Evolutionary conservation across 2,329 filamentous ascomycete genomes (phyloP), one percentile per base, ranked within the genome.

Genomic region (Alternaria sp.): DNA sequence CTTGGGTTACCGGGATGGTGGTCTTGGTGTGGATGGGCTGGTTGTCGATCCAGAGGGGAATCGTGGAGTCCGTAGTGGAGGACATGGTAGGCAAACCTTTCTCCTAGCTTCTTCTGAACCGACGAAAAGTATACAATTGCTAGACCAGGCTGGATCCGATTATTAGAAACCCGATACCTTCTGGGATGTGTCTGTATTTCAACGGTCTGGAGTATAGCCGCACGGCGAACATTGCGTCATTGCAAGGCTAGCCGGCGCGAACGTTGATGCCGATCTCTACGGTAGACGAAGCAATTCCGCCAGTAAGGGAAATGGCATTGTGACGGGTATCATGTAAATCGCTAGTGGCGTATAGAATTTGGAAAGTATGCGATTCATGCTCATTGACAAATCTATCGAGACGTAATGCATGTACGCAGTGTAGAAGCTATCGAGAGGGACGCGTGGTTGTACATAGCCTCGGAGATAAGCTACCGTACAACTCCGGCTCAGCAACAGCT

Each of bases 1-100:
- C 89, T 56, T 82, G 85, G 64, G 82, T 78, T 41, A 92, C 84
- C 46, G 85, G 80, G 67, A 87, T 54, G 86, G 28, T 81, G 81
- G 49, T 46, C 16, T 49, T 50, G 9, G 27, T 77, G 8, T 45
- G 22, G 3, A 84, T 78, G 12, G 69, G 68, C 38, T 80, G 68
- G 51, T 85, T 80, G 57, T 81, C 76, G 63, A 84, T 82, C 69
- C 80, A 79, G 53, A 84, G 75, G 6, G 82, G 82, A 11, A 80
- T 65, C 28, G 38, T 34, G 25, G 58, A 36, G 27, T 66, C 65
- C 2, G 49, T n/a, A 10, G 16, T 22, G 7, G 54, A 48, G 4
- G 58, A 27, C 46, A 53, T 60, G 3, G 25, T 28, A 46, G 8
- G 28, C 16, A 25, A 18, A 9, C 9, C 6, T 22, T 14, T 5